Evolutionary conservation across 148 eudicot genomes (phyloP).

Genomic region (Arctostaphylos glauca): DNA sequence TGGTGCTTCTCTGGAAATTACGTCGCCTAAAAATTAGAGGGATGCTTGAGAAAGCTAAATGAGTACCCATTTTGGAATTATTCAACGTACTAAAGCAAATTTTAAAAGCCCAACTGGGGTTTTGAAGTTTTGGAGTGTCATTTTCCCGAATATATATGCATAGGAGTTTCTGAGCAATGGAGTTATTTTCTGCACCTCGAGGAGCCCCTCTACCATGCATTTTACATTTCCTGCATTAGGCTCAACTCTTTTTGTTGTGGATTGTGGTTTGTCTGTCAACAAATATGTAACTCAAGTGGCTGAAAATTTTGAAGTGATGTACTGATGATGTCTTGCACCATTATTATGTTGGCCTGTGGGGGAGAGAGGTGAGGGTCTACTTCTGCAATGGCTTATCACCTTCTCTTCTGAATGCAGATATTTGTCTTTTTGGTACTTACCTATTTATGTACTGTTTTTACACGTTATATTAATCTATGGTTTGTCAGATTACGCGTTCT

Average conservation of each 20-base stretch:
- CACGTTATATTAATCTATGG: not conserved
- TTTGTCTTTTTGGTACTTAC: not conserved
- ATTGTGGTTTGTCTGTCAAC: not conserved
- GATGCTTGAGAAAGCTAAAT: conserved; percentile 10
- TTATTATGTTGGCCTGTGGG: not conserved
- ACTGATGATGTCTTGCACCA: not conserved
- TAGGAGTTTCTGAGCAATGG: conserved; percentile 8
- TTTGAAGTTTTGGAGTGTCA: conserved; percentile 43
- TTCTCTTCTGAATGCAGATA: conserved; percentile 4
- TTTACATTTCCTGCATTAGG: not conserved
- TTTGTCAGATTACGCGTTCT: not conserved
- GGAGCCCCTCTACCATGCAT: not conserved
- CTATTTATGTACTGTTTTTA: not conserved
- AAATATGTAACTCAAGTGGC: not conserved
- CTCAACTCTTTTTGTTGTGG: not conserved
- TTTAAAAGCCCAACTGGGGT: conserved; percentile 31
- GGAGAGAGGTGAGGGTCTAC: not conserved
- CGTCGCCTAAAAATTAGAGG: conserved; percentile 2
- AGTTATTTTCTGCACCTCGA: conserved; percentile 11
- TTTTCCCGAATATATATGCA: not conserved
- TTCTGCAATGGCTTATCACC: conserved; percentile 1
- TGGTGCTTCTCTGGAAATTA: conserved; percentile 10
- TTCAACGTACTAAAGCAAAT: conserved; percentile 11
- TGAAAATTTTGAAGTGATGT: conserved; percentile 3
- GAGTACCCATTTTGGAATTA: conserved; percentile 12